phyloP scores from a whole-genome alignment of 129 eudicot genomes.

The Flaveria bidentis region DNA sequence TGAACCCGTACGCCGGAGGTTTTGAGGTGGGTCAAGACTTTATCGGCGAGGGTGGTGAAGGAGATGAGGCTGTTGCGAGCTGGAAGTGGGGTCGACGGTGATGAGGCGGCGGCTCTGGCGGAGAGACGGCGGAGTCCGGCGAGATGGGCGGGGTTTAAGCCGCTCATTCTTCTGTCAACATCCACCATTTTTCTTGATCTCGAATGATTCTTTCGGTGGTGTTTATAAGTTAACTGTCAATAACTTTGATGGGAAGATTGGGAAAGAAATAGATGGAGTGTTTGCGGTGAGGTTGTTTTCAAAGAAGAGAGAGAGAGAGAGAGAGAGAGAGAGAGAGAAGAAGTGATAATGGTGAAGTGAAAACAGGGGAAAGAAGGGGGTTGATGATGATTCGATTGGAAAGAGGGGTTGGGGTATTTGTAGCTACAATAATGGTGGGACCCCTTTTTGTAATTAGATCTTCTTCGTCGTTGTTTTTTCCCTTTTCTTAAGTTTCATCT shows the following conservation, averaged over 20 bases:
- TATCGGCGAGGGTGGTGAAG: constrained; percentile 76
- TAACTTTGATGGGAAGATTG: constrained; percentile 19
- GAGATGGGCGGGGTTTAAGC: constrained; percentile 77
- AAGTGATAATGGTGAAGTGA: constrained; percentile 42
- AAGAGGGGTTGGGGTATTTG: constrained; percentile 43
- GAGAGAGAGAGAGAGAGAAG: constrained; percentile 20
- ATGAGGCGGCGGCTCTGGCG: constrained; percentile 80
- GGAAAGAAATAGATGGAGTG: neutral
- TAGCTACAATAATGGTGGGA: constrained; percentile 41
- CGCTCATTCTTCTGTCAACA: constrained; percentile 92
- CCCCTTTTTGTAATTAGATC: constrained; percentile 32
- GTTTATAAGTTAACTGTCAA: neutral
- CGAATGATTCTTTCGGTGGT: neutral
- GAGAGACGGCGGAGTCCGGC: constrained; percentile 99
- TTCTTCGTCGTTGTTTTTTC: constrained; percentile 4
- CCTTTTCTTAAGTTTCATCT: neutral
- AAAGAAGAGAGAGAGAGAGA: constrained; percentile 21
- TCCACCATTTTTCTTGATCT: constrained; percentile 63
- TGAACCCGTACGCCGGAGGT: constrained; percentile 55
- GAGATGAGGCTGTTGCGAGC: constrained; percentile 76
- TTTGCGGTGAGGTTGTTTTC: constrained; percentile 9
- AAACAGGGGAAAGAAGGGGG: constrained; percentile 33
- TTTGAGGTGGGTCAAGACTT: constrained; percentile 63
- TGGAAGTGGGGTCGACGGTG: constrained; percentile 76
- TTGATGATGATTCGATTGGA: constrained; percentile 32